Evolutionary conservation across 1,139 yeast species (phyloP).

Genomic region (Torulaspora globosa): DNA sequence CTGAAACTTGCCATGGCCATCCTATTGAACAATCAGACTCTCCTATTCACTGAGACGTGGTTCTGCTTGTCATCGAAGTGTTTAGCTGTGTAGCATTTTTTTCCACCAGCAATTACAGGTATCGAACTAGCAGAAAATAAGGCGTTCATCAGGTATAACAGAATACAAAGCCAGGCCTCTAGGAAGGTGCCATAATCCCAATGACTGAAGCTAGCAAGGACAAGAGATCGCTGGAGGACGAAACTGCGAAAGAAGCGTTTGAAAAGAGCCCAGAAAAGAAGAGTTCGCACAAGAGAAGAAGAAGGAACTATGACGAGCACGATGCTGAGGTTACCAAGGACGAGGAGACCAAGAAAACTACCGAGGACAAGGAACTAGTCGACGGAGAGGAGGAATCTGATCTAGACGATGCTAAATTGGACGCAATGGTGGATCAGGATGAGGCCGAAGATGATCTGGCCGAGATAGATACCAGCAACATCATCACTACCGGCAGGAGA

Average conservation of each 20-base stretch:
- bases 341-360: conserved; percentile 42
- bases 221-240: conserved; percentile 9
- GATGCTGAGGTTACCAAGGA: conserved; percentile 42
- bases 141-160: no score
- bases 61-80: background rate
- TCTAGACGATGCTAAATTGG: conserved; percentile 52
- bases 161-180: background rate
- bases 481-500: conserved; percentile 80
- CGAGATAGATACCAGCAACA: conserved; percentile 81
- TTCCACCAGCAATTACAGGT: background rate
- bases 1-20: conserved; percentile 16
- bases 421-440: conserved; percentile 45
- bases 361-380: conserved; percentile 44
- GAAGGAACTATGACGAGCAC: conserved; percentile 51
- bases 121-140: no score
- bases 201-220: conserved; percentile 13
- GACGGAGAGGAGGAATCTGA: conserved; percentile 50
- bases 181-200: background rate
- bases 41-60: background rate
- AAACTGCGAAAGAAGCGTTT: conserved; percentile 15
- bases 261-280: conserved; percentile 13
- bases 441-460: conserved; percentile 76
- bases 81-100: background rate
- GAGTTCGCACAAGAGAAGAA: conserved; percentile 39
- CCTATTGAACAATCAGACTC: background rate